Base-by-base conservation (phyloP, 192 early-diverging fungal species). In the Coemansia asiatica region DNA sequence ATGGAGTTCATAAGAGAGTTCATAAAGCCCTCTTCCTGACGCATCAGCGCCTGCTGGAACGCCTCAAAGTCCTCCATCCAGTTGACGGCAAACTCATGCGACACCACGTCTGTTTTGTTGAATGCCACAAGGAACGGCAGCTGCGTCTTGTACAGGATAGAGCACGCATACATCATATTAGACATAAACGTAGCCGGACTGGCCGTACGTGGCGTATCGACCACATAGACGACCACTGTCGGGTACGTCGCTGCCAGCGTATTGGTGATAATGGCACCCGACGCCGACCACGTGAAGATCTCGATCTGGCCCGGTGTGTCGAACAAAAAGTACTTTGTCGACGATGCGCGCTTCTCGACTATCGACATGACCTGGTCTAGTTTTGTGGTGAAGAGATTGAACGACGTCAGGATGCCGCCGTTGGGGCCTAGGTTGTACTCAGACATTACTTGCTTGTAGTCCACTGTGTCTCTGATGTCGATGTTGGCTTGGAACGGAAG, bases 281-380 rank as follows among this genome's bases (percentile, higher is more conserved):
- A 93, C 8, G 96, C 96, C 46, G 94, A 95, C 96, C 96, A 98
- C 18, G 96, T 98, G 72, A 98, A 98, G 62, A 97, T 96, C 81
- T 98, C 96, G 68, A 98, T 98, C 76, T 98, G 96, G 15, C 96
- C 96, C 36, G 96, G 96, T 15, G 96, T 98, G 74, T 98, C 96
- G 46, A 94, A 83, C 56, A 84, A 26, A 64, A 84, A 82, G 60
- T 84, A 82, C 88, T 93, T 88, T n/a, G 91, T 67, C 9, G 80
- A 65, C 1, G 76, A 60, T 1, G 90, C 84, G 21, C 94, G 85
- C 78, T 96, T 97, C 2, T 88, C 87, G 7, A 98, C 75, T 26
- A 97, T 85, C 13, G 84, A 83, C 60, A 98, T 84, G 8, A 98
- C 96, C 74, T 98, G 96, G 84, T 98, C 95, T 74, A 98, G 95